These are phyloP conservation scores for Phytopythium vexans DNA, from an alignment of 352 stramenopile species.

Conservation along the genomic window DNA sequence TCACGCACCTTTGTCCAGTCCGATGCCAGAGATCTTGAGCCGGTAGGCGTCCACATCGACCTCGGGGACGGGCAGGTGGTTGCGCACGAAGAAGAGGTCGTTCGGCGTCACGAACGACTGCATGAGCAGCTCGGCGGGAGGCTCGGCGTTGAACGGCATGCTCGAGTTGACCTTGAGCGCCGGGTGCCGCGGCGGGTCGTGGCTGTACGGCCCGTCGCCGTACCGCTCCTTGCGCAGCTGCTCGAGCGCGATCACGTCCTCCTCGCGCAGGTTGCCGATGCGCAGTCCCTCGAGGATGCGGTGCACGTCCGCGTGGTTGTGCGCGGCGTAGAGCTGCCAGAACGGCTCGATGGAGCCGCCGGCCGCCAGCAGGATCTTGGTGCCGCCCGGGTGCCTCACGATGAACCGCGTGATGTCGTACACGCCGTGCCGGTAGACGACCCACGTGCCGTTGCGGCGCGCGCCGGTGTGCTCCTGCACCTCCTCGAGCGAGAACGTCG, in stretches of 20 bases:
- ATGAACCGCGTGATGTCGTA: constrained; percentile 98
- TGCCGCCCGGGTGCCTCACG: constrained; percentile 89
- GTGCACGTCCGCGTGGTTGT: constrained; percentile 92
- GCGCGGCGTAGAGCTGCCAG: constrained; percentile 96
- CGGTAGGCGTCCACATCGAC: constrained; percentile 60
- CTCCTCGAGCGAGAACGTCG: constrained; percentile 65
- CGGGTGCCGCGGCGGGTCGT: constrained; percentile 88
- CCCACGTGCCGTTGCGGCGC: constrained; percentile 85
- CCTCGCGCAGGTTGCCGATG: constrained; percentile 87
- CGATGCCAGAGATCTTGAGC: constrained; percentile 68
- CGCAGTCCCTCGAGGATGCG: constrained; percentile 89
- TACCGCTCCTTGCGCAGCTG: constrained; percentile 78
- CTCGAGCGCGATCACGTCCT: constrained; percentile 87
- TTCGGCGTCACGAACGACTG: constrained; percentile 95
- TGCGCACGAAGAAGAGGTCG: constrained; percentile 96
- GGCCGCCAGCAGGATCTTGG: constrained; percentile 88
- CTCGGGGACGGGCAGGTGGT: constrained; percentile 96
- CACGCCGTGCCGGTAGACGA: constrained; percentile 92
- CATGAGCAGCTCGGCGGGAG: constrained; percentile 89
- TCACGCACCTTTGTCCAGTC: constrained; percentile 32
- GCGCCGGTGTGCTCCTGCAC: constrained; percentile 71
- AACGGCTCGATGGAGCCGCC: constrained; percentile 89
- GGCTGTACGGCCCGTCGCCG: constrained; percentile 90
- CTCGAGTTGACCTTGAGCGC: constrained; percentile 91
- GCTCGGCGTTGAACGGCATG: constrained; percentile 95